Base-by-base conservation (phyloP, 805 yeast species). In the Suhomyces canberraensis region DNA sequence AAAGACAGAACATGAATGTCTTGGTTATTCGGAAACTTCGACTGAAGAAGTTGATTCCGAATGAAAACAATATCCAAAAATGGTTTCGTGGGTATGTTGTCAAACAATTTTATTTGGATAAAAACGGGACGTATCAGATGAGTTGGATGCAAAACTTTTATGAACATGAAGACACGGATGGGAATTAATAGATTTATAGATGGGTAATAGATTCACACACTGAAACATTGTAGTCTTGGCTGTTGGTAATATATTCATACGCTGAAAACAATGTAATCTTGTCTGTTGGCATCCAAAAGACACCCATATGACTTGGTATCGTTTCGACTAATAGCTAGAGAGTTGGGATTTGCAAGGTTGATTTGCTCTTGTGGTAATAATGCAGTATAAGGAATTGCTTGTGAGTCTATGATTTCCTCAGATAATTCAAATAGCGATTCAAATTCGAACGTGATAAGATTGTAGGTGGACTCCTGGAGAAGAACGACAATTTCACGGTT, bases 201-300 rank as follows among this genome's bases (percentile, higher is more conserved):
- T n/a, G n/a, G n/a, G n/a, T n/a, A 20, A 20, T 6, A 29, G 8
- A 30, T 7, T 33, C 18, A 40, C 54, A 36, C 41, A 40, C 56
- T 57, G 25, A 52, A 11, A 71, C 60, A 18, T 56, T 44, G 45
- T 71, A 73, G 36, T 64, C 59, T 41, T 62, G 68, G 33, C 53
- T 65, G 17, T 64, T 49, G 7, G 51, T n/a, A 20, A 20, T 6
- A 29, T 17, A 30, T 7, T 33, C 18, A 40, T 54, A 36, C 41
- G 40, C 56, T 57, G 25, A 72, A 52, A 11, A 71, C 60, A 18
- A 56, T 44, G 45, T 71, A 73, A 35, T 64, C 59, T 41, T 62
- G 68, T 33, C 53, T 65, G 17, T 64, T 49, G 7, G 51, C 44
- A 42, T 72, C 77, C 24, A 74, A 41, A 11, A 75, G 40, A 40